Conservation (phyloP, 2,329 filamentous ascomycete genomes). For the Simplicillium sp. region DNA sequence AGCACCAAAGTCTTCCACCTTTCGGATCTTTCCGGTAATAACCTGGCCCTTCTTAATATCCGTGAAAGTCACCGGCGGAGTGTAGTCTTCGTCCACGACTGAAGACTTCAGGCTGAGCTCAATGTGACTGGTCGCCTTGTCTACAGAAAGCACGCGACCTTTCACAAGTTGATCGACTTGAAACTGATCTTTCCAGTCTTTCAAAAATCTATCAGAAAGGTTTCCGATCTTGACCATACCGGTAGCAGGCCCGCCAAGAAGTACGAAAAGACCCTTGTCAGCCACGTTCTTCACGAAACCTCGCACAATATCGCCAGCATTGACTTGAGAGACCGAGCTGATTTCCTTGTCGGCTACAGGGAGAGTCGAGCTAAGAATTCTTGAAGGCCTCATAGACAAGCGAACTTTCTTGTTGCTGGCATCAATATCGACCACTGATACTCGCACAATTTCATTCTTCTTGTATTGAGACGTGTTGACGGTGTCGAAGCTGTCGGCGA, state of each 20-base stretch:
- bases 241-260: constrained; percentile 70
- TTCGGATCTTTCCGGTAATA: constrained; percentile 82
- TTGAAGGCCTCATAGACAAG: constrained; percentile 77
- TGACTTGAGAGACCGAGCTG: constrained; percentile 57
- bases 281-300: constrained; percentile 88
- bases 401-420: constrained; percentile 73
- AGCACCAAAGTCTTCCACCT: constrained; percentile 89
- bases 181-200: constrained; percentile 90
- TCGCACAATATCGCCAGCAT: constrained; percentile 68
- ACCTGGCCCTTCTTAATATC: constrained; percentile 73
- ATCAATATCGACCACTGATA: constrained; percentile 78
- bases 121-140: constrained; percentile 58
- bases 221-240: constrained; percentile 80
- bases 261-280: constrained; percentile 82
- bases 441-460: constrained; percentile 79
- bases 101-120: constrained; percentile 86
- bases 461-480: constrained; percentile 65
- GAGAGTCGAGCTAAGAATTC: constrained; percentile 77
- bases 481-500: constrained; percentile 78
- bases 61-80: constrained; percentile 60
- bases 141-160: constrained; percentile 69
- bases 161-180: constrained; percentile 84
- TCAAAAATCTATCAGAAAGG: constrained; percentile 82
- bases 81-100: constrained; percentile 69
- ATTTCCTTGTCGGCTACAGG: constrained; percentile 77